Percentiles rank a stretch among this genome's conserved stretches.
Conservation (phyloP, 371 early-diverging fungal genomes). For the Mucor mucedo region DNA sequence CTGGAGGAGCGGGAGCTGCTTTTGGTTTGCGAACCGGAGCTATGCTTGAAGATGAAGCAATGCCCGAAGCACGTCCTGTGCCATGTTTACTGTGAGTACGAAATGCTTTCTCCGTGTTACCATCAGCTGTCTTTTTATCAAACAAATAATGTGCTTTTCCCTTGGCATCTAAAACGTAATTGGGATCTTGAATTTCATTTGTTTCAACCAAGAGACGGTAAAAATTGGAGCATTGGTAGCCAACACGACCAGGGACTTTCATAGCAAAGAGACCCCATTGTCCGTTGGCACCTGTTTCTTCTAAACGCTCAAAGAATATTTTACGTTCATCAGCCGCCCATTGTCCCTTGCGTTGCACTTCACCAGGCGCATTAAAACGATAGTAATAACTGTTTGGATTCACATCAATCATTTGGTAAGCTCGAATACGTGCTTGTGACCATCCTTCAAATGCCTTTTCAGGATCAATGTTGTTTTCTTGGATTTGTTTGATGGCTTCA, state of each 20-base stretch:
- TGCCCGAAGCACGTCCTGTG: conserved; percentile 23
- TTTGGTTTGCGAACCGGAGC: neutral
- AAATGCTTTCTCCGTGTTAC: conserved; percentile 78
- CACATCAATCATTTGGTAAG: conserved; percentile 85
- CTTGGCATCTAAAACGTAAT: conserved; percentile 86
- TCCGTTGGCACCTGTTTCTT: conserved; percentile 89
- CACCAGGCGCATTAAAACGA: conserved; percentile 95
- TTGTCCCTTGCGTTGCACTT: conserved; percentile 87
- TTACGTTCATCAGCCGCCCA: conserved; percentile 88
- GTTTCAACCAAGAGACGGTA: conserved; percentile 88
- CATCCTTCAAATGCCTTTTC: conserved; percentile 91
- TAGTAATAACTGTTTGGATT: conserved; percentile 96
- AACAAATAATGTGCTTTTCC: conserved; percentile 91
- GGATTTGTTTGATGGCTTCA: conserved; percentile 86
- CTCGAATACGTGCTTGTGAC: conserved; percentile 92
- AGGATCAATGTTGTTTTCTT: conserved; percentile 73
- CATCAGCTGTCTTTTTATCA: conserved; percentile 79
- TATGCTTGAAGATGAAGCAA: conserved; percentile 20
- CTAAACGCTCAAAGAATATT: conserved; percentile 79
- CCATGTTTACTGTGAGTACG: conserved; percentile 73
- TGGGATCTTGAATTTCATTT: conserved; percentile 84
- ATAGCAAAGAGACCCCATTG: conserved; percentile 97
- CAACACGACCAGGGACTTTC: conserved; percentile 93
- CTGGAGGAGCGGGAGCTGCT: neutral
- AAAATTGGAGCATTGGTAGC: conserved; percentile 96